Evolutionary conservation across 371 early-diverging fungal genomes (phyloP), one percentile per base, ranked within the genome.

Genomic region (Choanephora cucurbitarum): DNA sequence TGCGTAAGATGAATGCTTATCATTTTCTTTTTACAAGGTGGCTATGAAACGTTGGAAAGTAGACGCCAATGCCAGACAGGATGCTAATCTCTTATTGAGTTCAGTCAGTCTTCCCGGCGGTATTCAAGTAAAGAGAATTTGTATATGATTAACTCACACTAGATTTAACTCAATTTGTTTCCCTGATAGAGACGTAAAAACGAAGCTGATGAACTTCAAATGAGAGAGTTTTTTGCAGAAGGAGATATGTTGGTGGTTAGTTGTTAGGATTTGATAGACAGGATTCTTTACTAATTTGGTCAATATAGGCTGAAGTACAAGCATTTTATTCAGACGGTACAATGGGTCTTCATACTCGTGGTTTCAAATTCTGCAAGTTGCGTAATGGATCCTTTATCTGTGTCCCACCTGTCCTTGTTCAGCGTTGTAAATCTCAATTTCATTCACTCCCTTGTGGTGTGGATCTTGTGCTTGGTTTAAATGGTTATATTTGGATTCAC

Each of bases 131-230:
- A 28, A 28, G n/a, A n/a, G n/a, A n/a, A n/a, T n/a, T n/a, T n/a
- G n/a, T n/a, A n/a, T n/a, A n/a, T n/a, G n/a, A n/a, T n/a, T n/a
- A n/a, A n/a, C n/a, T n/a, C n/a, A n/a, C n/a, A n/a, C n/a, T n/a
- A n/a, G n/a, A n/a, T n/a, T n/a, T n/a, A n/a, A n/a, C n/a, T n/a
- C n/a, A n/a, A n/a, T n/a, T n/a, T n/a, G n/a, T n/a, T n/a, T n/a
- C n/a, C n/a, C n/a, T n/a, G n/a, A n/a, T n/a, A 91, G 87, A 80
- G 99, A 61, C 87, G 99, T 70, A 98, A 98, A 81, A 90, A 91
- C 40, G 99, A 99, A 70, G 87, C 91, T 0, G 99, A 99, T 77
- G 99, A 99, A 70, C 85, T 99, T 55, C 93, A 94, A 67, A 99
- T 99, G 99, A 85, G 97, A 49, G 83, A 84, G 23, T 97, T 94